A percentile compares a stretch with the other conserved stretches of the same genome.
These are phyloP conservation scores for Geotrichum bryndzae DNA, from an alignment of 1,139 yeast species.

Conservation along the genomic window DNA sequence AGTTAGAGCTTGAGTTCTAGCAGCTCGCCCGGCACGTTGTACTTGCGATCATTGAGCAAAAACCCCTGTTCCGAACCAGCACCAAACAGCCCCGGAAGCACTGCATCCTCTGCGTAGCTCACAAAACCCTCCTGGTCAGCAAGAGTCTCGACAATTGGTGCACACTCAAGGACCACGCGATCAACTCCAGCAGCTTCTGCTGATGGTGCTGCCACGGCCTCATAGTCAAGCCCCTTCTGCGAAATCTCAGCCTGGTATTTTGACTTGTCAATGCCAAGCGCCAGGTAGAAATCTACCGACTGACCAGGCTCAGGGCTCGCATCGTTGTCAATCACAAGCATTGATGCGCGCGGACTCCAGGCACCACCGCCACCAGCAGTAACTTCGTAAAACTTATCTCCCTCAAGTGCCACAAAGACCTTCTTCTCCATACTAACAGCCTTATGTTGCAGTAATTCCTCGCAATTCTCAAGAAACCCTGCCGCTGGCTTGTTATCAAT, in stretches of 20 bases:
- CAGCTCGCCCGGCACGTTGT: constrained; percentile 31
- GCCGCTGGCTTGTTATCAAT: constrained; percentile 50
- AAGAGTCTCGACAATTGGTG: constrained; percentile 23
- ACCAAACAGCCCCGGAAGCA: constrained; percentile 28
- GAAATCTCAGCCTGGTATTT: constrained; percentile 1
- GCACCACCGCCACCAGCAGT: constrained; percentile 59
- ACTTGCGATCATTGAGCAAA: constrained; percentile 30
- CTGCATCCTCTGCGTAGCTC: constrained; percentile 17
- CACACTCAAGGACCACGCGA: constrained; percentile 23
- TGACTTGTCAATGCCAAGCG: not conserved
- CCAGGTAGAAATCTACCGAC: constrained; percentile 43
- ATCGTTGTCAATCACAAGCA: constrained; percentile 54
- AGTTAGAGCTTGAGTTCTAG: not conserved
- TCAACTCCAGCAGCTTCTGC: not conserved
- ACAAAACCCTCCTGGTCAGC: constrained; percentile 16
- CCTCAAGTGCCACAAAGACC: constrained; percentile 37
- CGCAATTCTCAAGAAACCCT: constrained; percentile 43
- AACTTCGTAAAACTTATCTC: constrained; percentile 36
- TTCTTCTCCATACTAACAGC: constrained; percentile 18
- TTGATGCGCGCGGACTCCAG: constrained; percentile 59
- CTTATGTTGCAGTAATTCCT: constrained; percentile 42
- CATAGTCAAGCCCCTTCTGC: not conserved
- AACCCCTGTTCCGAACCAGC: constrained; percentile 35
- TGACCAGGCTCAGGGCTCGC: constrained; percentile 45
- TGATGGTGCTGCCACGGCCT: not conserved